Base-by-base conservation (phyloP, 768 basidiomycete species). In the Cubamyces lactineus region DNA sequence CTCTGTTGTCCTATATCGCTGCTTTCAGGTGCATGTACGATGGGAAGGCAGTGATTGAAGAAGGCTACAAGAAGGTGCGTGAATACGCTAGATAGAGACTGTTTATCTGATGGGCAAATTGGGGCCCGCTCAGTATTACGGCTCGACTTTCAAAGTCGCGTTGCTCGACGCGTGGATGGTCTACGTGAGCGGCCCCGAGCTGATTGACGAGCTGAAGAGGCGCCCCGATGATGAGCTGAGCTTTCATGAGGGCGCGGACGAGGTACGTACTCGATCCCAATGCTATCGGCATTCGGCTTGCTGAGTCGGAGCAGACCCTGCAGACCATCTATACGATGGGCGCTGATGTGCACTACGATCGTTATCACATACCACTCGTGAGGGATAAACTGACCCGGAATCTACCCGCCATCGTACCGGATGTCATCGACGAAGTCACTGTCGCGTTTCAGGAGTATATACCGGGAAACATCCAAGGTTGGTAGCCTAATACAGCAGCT, bases 151-250 rank as follows among this genome's bases (percentile, higher is more conserved):
- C 71, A 80, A 79, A 66, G 70, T 84, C 12, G 73, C 82, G 0
- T 71, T 76, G 54, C 64, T 79, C 40, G 73, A 79, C 45, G 73
- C 75, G 54, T 85, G 84, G 82, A 61, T 78, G 17, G 74, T 83
- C 38, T 72, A 85, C 12, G 67, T 81, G 28, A 77, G 74, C 23
- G 79, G 81, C 1, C 71, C 73, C 0, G 63, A 76, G 19, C 70
- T 80, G 43, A 69, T 84, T 11, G 80, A 85, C 12, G 84, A 86
- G 51, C 67, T 87, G 19, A 76, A 81, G 19, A 78, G 71, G 61
- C 75, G 78, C 19, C 72, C 78, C 5, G 81, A 82, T 43, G 75
- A 79, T n/a, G 74, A 75, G 28, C 71, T 84, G 3, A 82, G 81
- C 40, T 74, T 79, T 53, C 61, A 68, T 59, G 75, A 78, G 21